A percentile compares a stretch with the other conserved stretches of the same genome.
These are phyloP conservation scores for Rhodamnia argentea DNA, from an alignment of 345 rosid genomes.

Conservation along the genomic window DNA sequence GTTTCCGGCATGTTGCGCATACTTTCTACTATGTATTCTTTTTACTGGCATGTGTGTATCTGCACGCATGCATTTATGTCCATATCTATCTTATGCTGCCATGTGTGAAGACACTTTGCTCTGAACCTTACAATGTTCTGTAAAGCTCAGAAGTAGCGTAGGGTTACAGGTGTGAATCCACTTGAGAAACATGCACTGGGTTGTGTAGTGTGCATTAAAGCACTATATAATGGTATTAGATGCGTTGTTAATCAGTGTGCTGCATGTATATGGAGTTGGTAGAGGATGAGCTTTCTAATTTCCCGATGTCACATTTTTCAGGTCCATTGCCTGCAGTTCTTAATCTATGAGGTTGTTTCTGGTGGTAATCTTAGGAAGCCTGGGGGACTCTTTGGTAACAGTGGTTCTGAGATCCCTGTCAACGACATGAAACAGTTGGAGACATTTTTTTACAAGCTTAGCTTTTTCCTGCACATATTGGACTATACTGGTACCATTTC, in stretches of 20 bases:
- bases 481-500: conserved; percentile 70
- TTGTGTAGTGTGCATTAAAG: neutral
- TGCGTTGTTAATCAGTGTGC: neutral
- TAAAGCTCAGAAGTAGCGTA: neutral
- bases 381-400: conserved; percentile 96
- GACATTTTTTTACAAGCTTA: conserved; percentile 93
- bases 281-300: neutral
- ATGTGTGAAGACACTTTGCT: neutral
- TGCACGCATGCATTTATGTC: neutral
- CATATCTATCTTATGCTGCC: neutral
- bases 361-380: conserved; percentile 99
- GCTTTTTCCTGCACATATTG: conserved; percentile 93
- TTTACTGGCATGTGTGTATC: neutral
- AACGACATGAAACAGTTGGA: conserved; percentile 92
- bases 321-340: conserved; percentile 97
- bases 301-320: conserved; percentile 10
- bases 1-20: neutral
- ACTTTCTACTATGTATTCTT: neutral
- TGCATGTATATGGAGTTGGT: neutral
- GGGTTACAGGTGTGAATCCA: neutral
- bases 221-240: neutral
- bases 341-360: conserved; percentile 95
- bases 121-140: neutral
- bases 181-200: neutral
- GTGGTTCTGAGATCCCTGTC: conserved; percentile 94